Percentiles rank a stretch among this genome's conserved stretches.
Conservation (phyloP, 2,329 filamentous ascomycete species). For the Fusarium sp. region DNA sequence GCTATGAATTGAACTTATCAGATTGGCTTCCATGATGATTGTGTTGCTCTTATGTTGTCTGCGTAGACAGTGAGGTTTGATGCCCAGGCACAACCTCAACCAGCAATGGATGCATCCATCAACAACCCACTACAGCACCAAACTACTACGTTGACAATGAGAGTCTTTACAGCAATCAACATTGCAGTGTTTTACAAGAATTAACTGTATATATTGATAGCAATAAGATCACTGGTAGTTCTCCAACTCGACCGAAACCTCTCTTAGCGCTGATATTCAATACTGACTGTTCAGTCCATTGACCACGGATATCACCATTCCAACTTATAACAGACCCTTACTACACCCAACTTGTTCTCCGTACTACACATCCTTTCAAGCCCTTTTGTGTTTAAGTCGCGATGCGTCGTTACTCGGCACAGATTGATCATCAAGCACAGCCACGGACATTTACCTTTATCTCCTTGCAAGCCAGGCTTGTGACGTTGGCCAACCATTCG, state of each 20-base stretch:
- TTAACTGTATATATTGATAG: neutral
- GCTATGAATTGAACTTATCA: too few species aligned
- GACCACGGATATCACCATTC: neutral
- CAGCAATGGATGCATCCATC: neutral
- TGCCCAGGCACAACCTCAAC: neutral
- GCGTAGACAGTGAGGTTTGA: neutral
- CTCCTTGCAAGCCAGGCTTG: neutral
- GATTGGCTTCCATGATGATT: rapidly evolving
- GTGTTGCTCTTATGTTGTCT: neutral
- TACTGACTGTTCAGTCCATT: neutral
- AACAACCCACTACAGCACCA: neutral
- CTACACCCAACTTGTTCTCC: neutral
- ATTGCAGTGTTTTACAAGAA: too few species aligned
- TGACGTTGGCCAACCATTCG: slow-evolving; percentile 4
- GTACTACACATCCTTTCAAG: neutral
- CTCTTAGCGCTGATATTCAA: rapidly evolving
- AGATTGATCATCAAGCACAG: neutral
- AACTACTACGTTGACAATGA: neutral
- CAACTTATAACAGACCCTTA: neutral
- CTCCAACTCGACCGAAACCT: rapidly evolving
- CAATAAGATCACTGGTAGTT: neutral
- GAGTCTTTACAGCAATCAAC: neutral
- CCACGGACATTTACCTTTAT: neutral
- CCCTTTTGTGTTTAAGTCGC: neutral
- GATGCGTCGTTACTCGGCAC: neutral